phyloP scores from a whole-genome alignment of 2,329 filamentous ascomycete genomes.

The Scytalidium lignicola region DNA sequence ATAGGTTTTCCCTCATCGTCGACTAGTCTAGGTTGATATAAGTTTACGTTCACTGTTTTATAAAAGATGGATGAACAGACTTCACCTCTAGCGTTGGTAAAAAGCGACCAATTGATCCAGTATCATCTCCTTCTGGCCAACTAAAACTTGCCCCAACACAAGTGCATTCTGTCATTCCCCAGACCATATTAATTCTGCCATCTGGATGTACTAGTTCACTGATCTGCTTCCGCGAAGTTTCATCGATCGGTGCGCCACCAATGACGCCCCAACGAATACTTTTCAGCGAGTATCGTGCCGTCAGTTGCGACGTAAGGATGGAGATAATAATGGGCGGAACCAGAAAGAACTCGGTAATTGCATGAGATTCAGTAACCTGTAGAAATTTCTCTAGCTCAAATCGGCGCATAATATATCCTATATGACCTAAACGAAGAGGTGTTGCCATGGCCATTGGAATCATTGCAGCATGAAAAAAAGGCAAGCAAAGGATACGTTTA shows the following conservation, averaged over 20 bases:
- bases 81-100: slow-evolving; percentile 33
- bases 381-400: slow-evolving; percentile 66
- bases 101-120: slow-evolving; percentile 42
- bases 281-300: slow-evolving; percentile 45
- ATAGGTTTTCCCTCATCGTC: slow-evolving; percentile 21
- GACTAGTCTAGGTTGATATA: slow-evolving; percentile 12
- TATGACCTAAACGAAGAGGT: slow-evolving; percentile 7
- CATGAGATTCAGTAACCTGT: slow-evolving; percentile 60
- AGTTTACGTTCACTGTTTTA: too few relatives aligned
- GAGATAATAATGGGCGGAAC: slow-evolving; percentile 74
- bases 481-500: neutral
- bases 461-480: neutral
- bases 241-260: slow-evolving; percentile 44
- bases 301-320: slow-evolving; percentile 35
- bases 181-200: slow-evolving; percentile 41
- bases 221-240: slow-evolving; percentile 34
- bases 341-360: slow-evolving; percentile 59
- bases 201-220: slow-evolving; percentile 33
- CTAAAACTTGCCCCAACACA: slow-evolving; percentile 11
- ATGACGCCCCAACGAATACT: slow-evolving; percentile 38
- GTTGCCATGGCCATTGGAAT: neutral
- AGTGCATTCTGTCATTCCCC: slow-evolving; percentile 51
- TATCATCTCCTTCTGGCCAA: slow-evolving; percentile 45
- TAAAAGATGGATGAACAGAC: slow-evolving; percentile 6
- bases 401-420: slow-evolving; percentile 5